Evolutionary conservation across 331 rosid species (phyloP), one percentile per base, ranked within the genome.

Genomic region (Malus hybrid): DNA sequence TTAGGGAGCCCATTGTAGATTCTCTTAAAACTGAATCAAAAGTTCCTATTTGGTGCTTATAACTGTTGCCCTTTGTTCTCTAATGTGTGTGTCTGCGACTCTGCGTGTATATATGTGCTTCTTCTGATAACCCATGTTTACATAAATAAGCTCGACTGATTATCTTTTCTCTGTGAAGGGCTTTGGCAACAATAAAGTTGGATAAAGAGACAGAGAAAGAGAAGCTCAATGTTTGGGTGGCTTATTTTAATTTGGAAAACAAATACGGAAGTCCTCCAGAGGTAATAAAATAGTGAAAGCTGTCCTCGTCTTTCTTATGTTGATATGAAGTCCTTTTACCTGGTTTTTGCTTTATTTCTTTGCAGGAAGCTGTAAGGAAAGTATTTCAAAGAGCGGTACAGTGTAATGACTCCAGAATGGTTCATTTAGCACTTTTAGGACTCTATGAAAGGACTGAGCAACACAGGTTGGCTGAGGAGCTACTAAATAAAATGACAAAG

Each of bases 141-240:
- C 34, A 32, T 4, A 32, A 4, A 32, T 32, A 32, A 32, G 34
- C 34, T 5, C 5, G 34, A 4, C 6, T 32, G 34, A 5, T 32
- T 32, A 32, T 32, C 6, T 32, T 32, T 32, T 32, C 34, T 32
- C 6, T 32, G 34, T 32, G 34, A 32, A 32, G 34, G 34, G 34
- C 34, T 32, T 32, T 32, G 34, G 34, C 34, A 32, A 32, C 34
- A 32, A 32, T 32, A 32, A 32, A 32, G 34, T 32, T 32, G 34
- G 34, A 32, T 32, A 32, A 32, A 4, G 34, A 32, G 6, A 32
- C 34, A 32, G 6, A 32, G 34, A 32, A 32, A 1, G 34, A 94
- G 89, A 94, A 94, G 86, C 90, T 90, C 73, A 94, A 91, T 78
- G 78, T 94, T 69, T 91, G 96, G 96, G 89, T 88, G 85, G 97